A percentile compares a stretch with the other conserved stretches of the same genome.
These are phyloP conservation scores for Leccinum longicurvipes DNA, from an alignment of 768 basidiomycete species.

Conservation along the genomic window DNA sequence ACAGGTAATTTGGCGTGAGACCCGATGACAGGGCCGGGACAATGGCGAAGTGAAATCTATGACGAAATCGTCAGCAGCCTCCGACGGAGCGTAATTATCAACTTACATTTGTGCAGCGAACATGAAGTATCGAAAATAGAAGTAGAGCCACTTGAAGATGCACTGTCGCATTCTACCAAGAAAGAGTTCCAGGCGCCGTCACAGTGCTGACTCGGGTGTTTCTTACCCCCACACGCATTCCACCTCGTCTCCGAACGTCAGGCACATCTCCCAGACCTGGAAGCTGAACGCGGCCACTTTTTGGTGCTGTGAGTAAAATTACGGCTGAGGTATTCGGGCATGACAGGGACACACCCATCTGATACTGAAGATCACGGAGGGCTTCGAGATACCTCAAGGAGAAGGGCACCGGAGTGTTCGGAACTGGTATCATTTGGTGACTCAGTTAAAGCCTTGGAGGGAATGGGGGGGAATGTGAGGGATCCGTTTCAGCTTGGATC, in stretches of 20 bases:
- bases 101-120: slow-evolving; percentile 12
- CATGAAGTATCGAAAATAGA: slow-evolving; percentile 19
- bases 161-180: slow-evolving; percentile 9
- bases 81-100: not conserved
- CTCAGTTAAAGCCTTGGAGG: not conserved
- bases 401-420: not conserved
- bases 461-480: not conserved
- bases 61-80: not conserved
- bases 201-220: too few species aligned
- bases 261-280: slow-evolving; percentile 27
- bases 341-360: slow-evolving; percentile 3
- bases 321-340: not conserved
- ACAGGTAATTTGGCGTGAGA: slow-evolving; percentile 1
- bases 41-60: slow-evolving; percentile 9
- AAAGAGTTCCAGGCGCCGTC: not conserved
- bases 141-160: slow-evolving; percentile 13
- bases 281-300: slow-evolving; percentile 28
- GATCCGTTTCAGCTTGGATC: too few species aligned
- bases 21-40: slow-evolving; percentile 11
- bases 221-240: slow-evolving; percentile 32
- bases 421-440: slow-evolving; percentile 3
- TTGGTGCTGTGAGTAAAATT: not conserved
- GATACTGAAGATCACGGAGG: slow-evolving; percentile 4
- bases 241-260: slow-evolving; percentile 24
- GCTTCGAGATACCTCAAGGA: slow-evolving; percentile 5